Evolutionary conservation across 306 rosid species (phyloP), one percentile per base, ranked within the genome.

Genomic region (Potentilla sterilis): DNA sequence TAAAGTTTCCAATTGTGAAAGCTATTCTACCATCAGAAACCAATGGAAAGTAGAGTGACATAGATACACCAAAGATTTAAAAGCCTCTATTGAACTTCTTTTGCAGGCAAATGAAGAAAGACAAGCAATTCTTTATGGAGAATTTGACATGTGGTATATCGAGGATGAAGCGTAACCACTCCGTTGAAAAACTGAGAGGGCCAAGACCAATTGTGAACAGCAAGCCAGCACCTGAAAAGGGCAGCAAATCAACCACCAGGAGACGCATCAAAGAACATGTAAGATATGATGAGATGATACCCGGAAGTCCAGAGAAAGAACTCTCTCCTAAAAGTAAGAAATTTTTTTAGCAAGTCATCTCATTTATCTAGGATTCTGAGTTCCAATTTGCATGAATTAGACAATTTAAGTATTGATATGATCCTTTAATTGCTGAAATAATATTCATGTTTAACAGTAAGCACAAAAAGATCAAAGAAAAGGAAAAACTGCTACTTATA

Each of bases 241-340:
- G 24, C 41, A 77, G 41, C 35, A 61, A 19, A 75, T 47, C 13
- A 10, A 46, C 19, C 41, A 63, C 41, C 10, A 75, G 69, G 44
- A 70, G 52, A 62, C 14, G 62, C 15, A 74, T 72, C 54, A 69
- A 49, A 75, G 67, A 62, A 37, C 78, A 77, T 44, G 72, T 86
- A 55, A 81, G 59, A 80, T 89, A 89, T 72, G 66, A 65, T 35
- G 95, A 89, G 79, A 88, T 91, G 95, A 69, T 86, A 69, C 97
- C 83, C 10, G 96, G 91, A 82, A 85, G 86, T 78, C 71, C 86
- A 61, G 87, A 82, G 10, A 83, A 83, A 42, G 80, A 77, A 78
- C 28, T 35, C 14, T 74, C 91, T 74, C 78, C 59, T 14, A 78
- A 43, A 41, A 58, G 93, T 85, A 77, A 81, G 89, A 43, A 54